A percentile compares a stretch with the other conserved stretches of the same genome.
phyloP scores from a whole-genome alignment of 495 filamentous ascomycete genomes.

The Neohortaea acidophila region DNA sequence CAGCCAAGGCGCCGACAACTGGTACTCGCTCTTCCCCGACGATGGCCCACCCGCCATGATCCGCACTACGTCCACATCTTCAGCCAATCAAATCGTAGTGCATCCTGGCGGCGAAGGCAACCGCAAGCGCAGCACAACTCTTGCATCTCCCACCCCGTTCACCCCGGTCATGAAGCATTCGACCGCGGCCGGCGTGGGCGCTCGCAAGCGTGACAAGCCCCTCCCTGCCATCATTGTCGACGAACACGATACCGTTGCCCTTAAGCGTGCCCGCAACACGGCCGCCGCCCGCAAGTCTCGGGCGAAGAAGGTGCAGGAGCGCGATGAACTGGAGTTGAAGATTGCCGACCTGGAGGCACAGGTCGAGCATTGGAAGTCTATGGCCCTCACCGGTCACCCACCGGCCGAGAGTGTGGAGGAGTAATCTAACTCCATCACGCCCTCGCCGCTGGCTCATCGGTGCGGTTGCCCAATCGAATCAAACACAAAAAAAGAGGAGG shows the following conservation, averaged over 20 bases:
- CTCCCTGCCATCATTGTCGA: constrained; percentile 69
- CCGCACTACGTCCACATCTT: constrained; percentile 19
- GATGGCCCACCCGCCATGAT: constrained; percentile 29
- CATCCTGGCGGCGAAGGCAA: constrained; percentile 16
- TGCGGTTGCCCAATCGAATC: background rate
- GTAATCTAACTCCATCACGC: constrained; percentile 1
- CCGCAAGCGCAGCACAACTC: constrained; percentile 16
- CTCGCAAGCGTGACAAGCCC: constrained; percentile 60
- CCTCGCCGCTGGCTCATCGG: background rate
- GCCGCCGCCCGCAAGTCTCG: constrained; percentile 90
- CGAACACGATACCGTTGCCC: constrained; percentile 50
- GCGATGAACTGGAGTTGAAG: constrained; percentile 43
- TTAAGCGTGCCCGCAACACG: constrained; percentile 93
- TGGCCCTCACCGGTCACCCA: constrained; percentile 5
- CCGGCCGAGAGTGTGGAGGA: background rate
- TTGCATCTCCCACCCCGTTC: constrained; percentile 19
- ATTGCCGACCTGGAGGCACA: constrained; percentile 37
- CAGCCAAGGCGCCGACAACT: constrained; percentile 13
- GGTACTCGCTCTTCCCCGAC: constrained; percentile 24
- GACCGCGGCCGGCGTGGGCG: constrained; percentile 50
- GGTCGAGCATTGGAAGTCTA: constrained; percentile 33
- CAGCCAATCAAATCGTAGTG: constrained; percentile 14
- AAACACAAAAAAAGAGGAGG: background rate
- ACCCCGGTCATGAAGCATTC: constrained; percentile 40
- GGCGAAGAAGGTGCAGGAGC: constrained; percentile 57